Evolutionary conservation across 116 monocot genomes (phyloP).

Genomic region (Posidonia oceanica): DNA sequence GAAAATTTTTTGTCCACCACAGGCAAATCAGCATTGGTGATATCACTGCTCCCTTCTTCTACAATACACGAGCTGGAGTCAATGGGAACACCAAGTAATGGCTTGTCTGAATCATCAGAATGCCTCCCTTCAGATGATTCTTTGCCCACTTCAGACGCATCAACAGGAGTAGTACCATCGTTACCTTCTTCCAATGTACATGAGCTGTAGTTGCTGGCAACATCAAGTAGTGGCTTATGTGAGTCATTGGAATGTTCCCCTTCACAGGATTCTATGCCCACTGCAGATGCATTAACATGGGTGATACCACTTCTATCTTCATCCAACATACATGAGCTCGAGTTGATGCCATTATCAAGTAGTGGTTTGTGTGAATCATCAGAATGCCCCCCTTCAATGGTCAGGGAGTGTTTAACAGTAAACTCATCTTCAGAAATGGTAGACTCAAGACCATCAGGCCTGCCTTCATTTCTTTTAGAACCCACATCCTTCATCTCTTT

Average conservation of each 20-base stretch:
- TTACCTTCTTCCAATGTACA: conserved; percentile 8
- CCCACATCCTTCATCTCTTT: not conserved
- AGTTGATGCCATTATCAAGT: not conserved
- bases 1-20: conserved; percentile 4
- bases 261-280: conserved; percentile 3
- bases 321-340: not conserved
- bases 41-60: conserved; percentile 10
- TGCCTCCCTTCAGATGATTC: not conserved
- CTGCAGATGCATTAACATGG: not conserved
- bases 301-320: conserved; percentile 12
- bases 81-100: not conserved
- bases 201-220: not conserved
- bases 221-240: not conserved
- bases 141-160: not conserved
- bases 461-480: not conserved
- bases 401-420: not conserved
- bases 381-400: not conserved
- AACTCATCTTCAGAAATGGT: not conserved
- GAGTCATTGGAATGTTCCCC: not conserved
- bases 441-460: conserved; percentile 1
- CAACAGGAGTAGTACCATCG: conserved; percentile 1
- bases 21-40: conserved; percentile 5
- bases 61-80: conserved; percentile 1
- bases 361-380: not conserved
- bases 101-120: conserved; percentile 1